Conservation (phyloP, 352 stramenopile species). For the Pythium brachiatum region DNA sequence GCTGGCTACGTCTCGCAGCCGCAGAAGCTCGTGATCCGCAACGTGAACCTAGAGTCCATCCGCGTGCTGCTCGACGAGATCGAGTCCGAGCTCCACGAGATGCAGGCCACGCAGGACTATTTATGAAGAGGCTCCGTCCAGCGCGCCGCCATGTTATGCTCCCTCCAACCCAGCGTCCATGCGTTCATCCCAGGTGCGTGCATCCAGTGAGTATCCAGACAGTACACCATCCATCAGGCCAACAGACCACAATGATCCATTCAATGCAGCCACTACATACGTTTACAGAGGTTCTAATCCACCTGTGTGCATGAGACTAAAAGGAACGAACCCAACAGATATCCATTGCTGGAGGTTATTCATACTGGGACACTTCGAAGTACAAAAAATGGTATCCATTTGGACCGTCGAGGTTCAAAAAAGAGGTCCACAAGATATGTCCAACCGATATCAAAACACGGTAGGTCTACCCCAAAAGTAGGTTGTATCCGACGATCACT, state of each 20-base stretch:
- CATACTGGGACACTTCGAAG: too few relatives aligned
- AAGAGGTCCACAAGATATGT: not conserved
- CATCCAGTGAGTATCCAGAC: too few relatives aligned
- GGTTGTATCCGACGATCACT: constrained; percentile 7
- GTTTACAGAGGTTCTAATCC: not conserved
- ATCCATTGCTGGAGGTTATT: not conserved
- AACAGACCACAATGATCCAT: not conserved
- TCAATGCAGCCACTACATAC: not conserved
- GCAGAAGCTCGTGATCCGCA: constrained; percentile 70
- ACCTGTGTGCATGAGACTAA: not conserved
- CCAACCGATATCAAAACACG: not conserved
- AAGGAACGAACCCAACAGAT: not conserved
- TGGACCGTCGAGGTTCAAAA: not conserved
- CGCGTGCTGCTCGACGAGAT: constrained; percentile 58
- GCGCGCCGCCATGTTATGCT: not conserved
- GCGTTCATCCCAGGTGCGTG: not conserved
- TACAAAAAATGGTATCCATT: not conserved
- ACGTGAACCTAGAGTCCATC: constrained; percentile 66
- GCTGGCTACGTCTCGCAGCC: constrained; percentile 72
- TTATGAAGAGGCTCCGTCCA: constrained; percentile 19
- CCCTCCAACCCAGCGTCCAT: not conserved
- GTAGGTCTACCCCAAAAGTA: constrained; percentile 1
- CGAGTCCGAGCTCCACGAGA: constrained; percentile 26
- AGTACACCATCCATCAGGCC: not conserved
- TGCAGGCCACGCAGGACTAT: constrained; percentile 33